These are phyloP conservation scores for Nannizziopsis barbatae DNA, from an alignment of 2,329 filamentous ascomycete species.

Conservation along the genomic window DNA sequence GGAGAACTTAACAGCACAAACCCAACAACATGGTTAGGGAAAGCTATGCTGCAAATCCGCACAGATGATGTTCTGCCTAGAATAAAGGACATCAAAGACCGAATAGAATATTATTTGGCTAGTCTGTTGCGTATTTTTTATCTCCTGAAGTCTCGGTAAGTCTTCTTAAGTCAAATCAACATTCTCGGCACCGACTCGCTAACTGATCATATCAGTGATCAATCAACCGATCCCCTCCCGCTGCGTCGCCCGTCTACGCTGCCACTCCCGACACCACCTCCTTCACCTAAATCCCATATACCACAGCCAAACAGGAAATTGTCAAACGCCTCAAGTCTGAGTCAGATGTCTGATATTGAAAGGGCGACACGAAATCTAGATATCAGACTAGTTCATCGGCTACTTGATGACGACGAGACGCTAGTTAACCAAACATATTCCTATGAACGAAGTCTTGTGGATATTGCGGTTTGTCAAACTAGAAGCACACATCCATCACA, in stretches of 20 bases:
- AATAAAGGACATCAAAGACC: conserved; percentile 4
- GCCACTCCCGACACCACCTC: background rate
- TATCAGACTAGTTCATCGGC: conserved; percentile 2
- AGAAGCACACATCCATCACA: conserved; percentile 9
- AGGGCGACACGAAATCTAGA: conserved; percentile 4
- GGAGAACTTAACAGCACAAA: conserved; percentile 6
- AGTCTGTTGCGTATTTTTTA: conserved; percentile 1
- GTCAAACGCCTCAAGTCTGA: conserved; percentile 1
- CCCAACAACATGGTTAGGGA: conserved; percentile 6
- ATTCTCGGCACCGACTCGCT: background rate
- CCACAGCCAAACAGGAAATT: background rate
- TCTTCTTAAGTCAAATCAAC: background rate
- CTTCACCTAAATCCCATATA: background rate
- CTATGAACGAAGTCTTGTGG: conserved; percentile 6
- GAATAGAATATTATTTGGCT: conserved; percentile 2
- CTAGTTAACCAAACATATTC: background rate
- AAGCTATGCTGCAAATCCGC: conserved; percentile 2
- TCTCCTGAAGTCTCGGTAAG: conserved; percentile 4
- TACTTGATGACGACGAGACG: conserved; percentile 2
- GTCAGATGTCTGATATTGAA: conserved; percentile 7
- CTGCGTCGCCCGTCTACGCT: background rate
- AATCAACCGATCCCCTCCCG: background rate
- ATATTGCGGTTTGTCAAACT: conserved; percentile 7
- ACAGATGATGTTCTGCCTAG: conserved; percentile 7
- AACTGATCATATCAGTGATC: no score